phyloP scores from a whole-genome alignment of 2,329 filamentous ascomycete species.

The Aspergillus unguis region DNA sequence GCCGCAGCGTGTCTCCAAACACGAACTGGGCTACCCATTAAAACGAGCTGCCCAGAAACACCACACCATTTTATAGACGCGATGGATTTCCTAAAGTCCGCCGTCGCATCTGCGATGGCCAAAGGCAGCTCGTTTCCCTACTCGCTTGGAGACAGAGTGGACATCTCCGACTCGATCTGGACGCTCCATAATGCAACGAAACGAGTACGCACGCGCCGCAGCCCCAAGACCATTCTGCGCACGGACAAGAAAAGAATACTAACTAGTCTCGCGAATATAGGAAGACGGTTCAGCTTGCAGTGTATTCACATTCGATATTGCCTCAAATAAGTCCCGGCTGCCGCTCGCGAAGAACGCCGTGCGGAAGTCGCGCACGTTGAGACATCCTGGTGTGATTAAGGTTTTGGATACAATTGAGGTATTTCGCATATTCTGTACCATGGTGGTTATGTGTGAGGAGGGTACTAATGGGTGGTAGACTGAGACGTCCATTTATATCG shows the following conservation, averaged over 20 bases:
- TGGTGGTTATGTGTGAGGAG: background rate
- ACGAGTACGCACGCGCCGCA: conserved; percentile 57
- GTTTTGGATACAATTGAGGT: conserved; percentile 94
- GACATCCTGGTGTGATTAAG: conserved; percentile 92
- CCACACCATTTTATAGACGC: conserved; percentile 9
- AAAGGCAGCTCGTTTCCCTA: conserved; percentile 93
- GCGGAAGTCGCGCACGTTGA: conserved; percentile 86
- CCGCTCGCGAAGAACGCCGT: conserved; percentile 90
- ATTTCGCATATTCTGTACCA: conserved; percentile 23
- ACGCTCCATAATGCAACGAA: conserved; percentile 92
- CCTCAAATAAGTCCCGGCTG: conserved; percentile 72
- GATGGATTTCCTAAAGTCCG: conserved; percentile 98
- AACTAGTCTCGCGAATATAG: conserved; percentile 45
- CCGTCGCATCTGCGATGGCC: conserved; percentile 92
- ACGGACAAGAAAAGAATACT: conserved; percentile 13
- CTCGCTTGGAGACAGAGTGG: conserved; percentile 85
- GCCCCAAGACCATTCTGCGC: background rate
- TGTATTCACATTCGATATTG: conserved; percentile 93
- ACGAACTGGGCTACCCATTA: conserved; percentile 10
- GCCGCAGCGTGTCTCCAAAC: conserved; percentile 1
- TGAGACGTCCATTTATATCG: conserved; percentile 92
- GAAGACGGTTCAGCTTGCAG: conserved; percentile 93
- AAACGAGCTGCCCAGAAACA: conserved; percentile 1
- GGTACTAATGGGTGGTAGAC: conserved; percentile 56
- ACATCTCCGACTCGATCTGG: conserved; percentile 93